phyloP scores from a whole-genome alignment of 2,329 filamentous ascomycete genomes.

The Ploettnerulaceae sp. region DNA sequence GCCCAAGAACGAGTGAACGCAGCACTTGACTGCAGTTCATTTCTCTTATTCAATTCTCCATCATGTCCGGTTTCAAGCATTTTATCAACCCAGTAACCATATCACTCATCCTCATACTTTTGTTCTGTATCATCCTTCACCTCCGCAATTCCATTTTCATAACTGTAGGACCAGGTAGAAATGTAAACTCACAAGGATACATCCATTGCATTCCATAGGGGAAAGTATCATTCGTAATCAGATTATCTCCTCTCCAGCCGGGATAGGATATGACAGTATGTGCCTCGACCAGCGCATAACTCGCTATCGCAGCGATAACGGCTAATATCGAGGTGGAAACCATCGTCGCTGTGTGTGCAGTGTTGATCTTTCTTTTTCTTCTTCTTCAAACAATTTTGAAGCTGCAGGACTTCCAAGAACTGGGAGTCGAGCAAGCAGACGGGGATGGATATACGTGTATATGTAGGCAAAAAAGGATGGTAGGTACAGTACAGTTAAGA shows the following conservation, averaged over 20 bases:
- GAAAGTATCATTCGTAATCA: conserved; percentile 35
- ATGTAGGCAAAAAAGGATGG: too few species aligned
- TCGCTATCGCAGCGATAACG: conserved; percentile 16
- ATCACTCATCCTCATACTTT: background rate
- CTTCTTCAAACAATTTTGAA: background rate
- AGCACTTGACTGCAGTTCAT: conserved; percentile 7
- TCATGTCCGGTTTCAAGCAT: background rate
- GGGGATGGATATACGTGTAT: too few species aligned
- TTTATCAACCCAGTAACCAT: background rate
- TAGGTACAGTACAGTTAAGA: background rate
- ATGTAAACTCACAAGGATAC: conserved; percentile 35
- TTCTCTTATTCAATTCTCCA: background rate
- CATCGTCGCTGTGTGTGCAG: conserved; percentile 4
- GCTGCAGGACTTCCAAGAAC: too few species aligned
- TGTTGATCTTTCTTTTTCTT: too few species aligned
- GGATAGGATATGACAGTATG: conserved; percentile 38
- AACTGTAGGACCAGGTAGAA: conserved; percentile 2
- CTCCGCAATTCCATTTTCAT: background rate
- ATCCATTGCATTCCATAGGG: conserved; percentile 38
- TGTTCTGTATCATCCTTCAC: background rate
- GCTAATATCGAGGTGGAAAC: conserved; percentile 11
- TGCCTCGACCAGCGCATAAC: conserved; percentile 34
- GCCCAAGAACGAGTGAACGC: too few species aligned
- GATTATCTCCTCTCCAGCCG: conserved; percentile 38
- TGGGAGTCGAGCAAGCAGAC: too few species aligned